Percentiles rank a stretch among this genome's conserved stretches.
These are phyloP conservation scores for Lentinus polychrous DNA, from an alignment of 1,284 basidiomycete genomes.

Conservation along the genomic window DNA sequence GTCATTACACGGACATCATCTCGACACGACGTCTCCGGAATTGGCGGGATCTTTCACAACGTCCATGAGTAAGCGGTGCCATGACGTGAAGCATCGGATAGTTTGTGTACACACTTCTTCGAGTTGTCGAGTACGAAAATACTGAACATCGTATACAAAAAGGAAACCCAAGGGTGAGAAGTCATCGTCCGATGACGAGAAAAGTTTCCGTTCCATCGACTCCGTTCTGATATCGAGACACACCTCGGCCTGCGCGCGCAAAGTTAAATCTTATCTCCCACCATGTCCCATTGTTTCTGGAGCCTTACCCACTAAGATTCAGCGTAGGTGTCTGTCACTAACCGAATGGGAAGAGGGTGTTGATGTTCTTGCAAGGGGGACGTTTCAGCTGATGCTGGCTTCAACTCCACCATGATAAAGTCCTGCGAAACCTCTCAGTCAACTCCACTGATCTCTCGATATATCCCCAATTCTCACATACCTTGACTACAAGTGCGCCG, in stretches of 20 bases:
- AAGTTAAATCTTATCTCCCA: neutral
- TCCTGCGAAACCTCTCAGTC: constrained; percentile 2
- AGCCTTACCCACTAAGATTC: neutral
- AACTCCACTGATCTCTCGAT: constrained; percentile 1
- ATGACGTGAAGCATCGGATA: too few relatives aligned
- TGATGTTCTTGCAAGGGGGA: constrained; percentile 1
- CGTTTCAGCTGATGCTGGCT: constrained; percentile 1
- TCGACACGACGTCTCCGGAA: too few relatives aligned
- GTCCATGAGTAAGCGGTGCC: too few relatives aligned
- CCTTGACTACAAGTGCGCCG: constrained; percentile 6
- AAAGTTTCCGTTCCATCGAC: too few relatives aligned
- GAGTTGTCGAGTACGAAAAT: too few relatives aligned
- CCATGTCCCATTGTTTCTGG: neutral
- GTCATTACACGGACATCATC: too few relatives aligned
- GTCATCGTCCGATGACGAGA: too few relatives aligned
- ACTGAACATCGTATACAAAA: too few relatives aligned
- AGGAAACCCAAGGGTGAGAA: too few relatives aligned
- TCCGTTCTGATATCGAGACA: neutral
- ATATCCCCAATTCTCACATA: neutral
- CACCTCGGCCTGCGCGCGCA: neutral
- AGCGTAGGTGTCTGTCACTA: constrained; percentile 7
- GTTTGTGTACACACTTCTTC: too few relatives aligned
- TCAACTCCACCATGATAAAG: constrained; percentile 5
- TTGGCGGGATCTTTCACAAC: too few relatives aligned
- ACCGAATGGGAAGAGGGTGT: constrained; percentile 5